Conservation (phyloP, 108 stramenopile species). For the Skeletonema grethae region DNA sequence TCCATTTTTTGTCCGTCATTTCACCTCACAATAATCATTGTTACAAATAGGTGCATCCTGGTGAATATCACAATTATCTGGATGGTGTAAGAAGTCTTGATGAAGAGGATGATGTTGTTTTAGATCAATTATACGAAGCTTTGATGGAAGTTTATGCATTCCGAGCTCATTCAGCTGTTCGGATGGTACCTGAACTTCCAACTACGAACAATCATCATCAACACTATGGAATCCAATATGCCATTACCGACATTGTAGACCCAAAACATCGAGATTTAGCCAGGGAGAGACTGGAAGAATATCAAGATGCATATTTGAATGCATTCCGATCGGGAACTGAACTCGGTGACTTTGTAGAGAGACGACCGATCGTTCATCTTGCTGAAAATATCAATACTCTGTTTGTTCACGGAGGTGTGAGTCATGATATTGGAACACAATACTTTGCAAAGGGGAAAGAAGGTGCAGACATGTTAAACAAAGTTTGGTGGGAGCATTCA, state of each 20-base stretch:
- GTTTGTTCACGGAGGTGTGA: slow-evolving; percentile 65
- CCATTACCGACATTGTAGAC: slow-evolving; percentile 52
- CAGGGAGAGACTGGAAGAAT: slow-evolving; percentile 42
- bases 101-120: slow-evolving; percentile 45
- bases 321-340: slow-evolving; percentile 51
- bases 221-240: slow-evolving; percentile 25
- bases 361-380: slow-evolving; percentile 39
- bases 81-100: slow-evolving; percentile 32
- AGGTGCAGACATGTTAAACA: slow-evolving; percentile 31
- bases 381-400: slow-evolving; percentile 42
- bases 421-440: slow-evolving; percentile 19
- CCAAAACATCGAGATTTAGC: slow-evolving; percentile 51
- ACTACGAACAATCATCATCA: neutral
- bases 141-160: slow-evolving; percentile 53
- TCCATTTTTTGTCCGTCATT: too few relatives aligned
- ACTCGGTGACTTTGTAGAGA: slow-evolving; percentile 60
- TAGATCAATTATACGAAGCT: slow-evolving; percentile 60
- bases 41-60: too few relatives aligned
- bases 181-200: slow-evolving; percentile 34
- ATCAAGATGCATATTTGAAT: slow-evolving; percentile 51
- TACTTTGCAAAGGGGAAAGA: slow-evolving; percentile 39
- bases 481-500: slow-evolving; percentile 44
- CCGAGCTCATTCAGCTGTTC: slow-evolving; percentile 40
- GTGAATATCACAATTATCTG: slow-evolving; percentile 59
- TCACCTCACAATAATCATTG: too few relatives aligned